Percentiles rank a stretch among this genome's conserved stretches.
Conservation (phyloP, 768 basidiomycete genomes). For the Mycena epipterygia region DNA sequence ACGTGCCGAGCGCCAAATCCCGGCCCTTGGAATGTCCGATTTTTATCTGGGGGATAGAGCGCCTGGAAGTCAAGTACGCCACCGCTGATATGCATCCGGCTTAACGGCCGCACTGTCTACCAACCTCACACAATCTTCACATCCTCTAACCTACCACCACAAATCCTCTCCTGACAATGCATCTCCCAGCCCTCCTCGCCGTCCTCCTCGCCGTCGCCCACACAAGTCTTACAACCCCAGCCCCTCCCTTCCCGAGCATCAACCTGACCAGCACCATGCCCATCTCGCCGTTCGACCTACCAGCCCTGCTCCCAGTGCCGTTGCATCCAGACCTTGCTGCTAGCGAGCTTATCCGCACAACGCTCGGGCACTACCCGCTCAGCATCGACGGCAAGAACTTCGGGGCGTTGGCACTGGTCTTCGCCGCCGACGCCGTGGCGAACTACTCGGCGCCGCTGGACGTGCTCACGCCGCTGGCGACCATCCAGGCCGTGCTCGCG, state of each 20-base stretch:
- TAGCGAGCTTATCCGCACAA: constrained; percentile 22
- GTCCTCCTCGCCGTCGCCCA: constrained; percentile 20
- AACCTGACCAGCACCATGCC: constrained; percentile 25
- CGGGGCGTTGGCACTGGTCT: constrained; percentile 16
- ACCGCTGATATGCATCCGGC: constrained; percentile 15
- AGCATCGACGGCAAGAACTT: constrained; percentile 26
- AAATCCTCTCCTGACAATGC: constrained; percentile 21
- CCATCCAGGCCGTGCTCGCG: constrained; percentile 21
- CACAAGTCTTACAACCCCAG: constrained; percentile 21
- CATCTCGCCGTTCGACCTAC: constrained; percentile 24
- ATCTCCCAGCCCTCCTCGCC: constrained; percentile 23
- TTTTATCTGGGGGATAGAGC: constrained; percentile 8
- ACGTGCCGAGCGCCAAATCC: no score
- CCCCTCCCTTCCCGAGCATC: constrained; percentile 20
- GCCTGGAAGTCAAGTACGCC: constrained; percentile 15
- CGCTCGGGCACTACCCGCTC: constrained; percentile 24
- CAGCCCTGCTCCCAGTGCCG: constrained; percentile 26
- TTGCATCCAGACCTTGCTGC: constrained; percentile 22
- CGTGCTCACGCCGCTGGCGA: constrained; percentile 23
- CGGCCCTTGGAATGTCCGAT: no score
- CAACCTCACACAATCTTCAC: constrained; percentile 22
- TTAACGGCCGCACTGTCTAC: constrained; percentile 22
- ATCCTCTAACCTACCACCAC: constrained; percentile 16
- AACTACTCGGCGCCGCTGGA: constrained; percentile 24
- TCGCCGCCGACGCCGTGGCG: constrained; percentile 24